Evolutionary conservation across 495 filamentous ascomycete species (phyloP), one percentile per base, ranked within the genome.

Genomic region (Stereocaulon alpinum): DNA sequence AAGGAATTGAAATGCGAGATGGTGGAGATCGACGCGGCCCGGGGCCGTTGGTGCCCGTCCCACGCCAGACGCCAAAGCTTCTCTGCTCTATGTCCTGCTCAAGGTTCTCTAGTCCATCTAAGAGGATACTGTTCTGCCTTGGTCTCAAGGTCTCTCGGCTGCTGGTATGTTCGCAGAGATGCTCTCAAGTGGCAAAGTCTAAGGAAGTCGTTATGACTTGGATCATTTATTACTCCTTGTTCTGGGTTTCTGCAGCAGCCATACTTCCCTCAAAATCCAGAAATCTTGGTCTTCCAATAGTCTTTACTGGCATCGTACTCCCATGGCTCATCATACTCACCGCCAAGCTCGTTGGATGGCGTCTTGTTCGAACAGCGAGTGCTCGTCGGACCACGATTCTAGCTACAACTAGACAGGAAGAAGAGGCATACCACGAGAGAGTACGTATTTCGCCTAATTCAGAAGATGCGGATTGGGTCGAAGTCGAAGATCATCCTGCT

Each of bases 401-500:
- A 52, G 75, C 79, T 51, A 78, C 80, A 53, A 76, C 79, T 44
- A 74, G 81, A 55, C 72, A 74, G 15, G 85, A 88, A 40, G 81
- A 87, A 58, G 74, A 82, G 55, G 78, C 75, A 42, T 75, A 75
- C 41, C 69, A 66, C 44, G 67, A 73, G 34, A 70, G 73, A 52
- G 70, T 71, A 15, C 64, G 71, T 24, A 75, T 71, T 49, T 62
- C 62, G 7, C 49, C 54, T 54, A 63, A 48, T 18, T 67, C 66
- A 51, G 68, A 83, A 37, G 84, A 88, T 66, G 84, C 84, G 53
- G 84, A 83, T 24, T 91, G 86, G 87, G 84, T 92, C 70, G 85
- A 83, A 67, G 80, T 90, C 22, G 84, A 88, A 54, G 73, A 74
- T 47, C 74, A 80, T 61, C 71, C 72, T 29, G 68, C 72, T 9